Base-by-base conservation (phyloP, 2,329 filamentous ascomycete species). In the Scleromitrula shiraiana region DNA sequence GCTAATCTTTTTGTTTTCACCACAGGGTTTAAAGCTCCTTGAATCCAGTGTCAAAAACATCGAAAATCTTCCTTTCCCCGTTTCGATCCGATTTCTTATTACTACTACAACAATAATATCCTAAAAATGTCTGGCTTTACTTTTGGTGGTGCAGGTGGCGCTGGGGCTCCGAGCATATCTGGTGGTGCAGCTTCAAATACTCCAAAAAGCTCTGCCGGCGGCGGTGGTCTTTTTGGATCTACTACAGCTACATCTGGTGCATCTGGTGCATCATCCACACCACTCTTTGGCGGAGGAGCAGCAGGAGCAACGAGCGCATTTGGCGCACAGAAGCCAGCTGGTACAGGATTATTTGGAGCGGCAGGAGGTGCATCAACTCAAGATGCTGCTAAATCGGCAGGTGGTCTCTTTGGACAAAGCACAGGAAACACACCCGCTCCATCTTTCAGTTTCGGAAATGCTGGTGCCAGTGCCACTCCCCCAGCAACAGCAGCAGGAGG, bases 81-180 rank as follows among this genome's bases (percentile, higher is more conserved):
- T 17, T 19, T 38, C 43, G 26, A 46, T 39, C 39, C 43, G 24
- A 24, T 29, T 39, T 22, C 26, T 19, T 17, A n/a, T 41, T 38
- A n/a, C n/a, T n/a, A n/a, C 36, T 17, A 24, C 38, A 15, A 40
- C 30, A 23, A 24, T 17, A 46, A 40, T 32, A 46, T 43, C 48
- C 24, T 38, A 66, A 45, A 49, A 15, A 42, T 46, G 27, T 33
- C 67, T 63, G 61, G 65, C 26, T 62, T 66, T 46, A 59, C 29
- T 50, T 69, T 69, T 51, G 63, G 65, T 36, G 36, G 23, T 41
- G 30, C 51, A 14, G 49, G 44, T 29, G 56, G 56, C 20, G 52
- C 50, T 4, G 41, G 47, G 12, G 42, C 33, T n/a, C 15, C 29
- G 5, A n/a, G 26, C 23, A 9, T 40, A 23, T 46, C 39, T 19